These are phyloP conservation scores for Biscutella laevigata DNA, from an alignment of 441 rosid genomes.

Conservation along the genomic window DNA sequence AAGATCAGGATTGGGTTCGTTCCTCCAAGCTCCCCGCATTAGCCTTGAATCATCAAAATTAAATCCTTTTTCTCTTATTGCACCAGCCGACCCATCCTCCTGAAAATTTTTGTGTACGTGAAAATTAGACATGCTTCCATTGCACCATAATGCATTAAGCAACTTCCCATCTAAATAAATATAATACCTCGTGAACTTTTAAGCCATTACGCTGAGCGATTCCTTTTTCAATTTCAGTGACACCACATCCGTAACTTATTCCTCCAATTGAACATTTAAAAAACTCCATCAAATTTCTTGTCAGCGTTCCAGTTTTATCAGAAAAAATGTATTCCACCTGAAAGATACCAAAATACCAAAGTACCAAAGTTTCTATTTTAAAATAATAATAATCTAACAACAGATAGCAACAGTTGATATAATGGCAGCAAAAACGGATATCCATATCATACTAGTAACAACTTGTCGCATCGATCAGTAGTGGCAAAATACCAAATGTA, in stretches of 20 bases:
- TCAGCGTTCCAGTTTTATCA: conserved; percentile 98
- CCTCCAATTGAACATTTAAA: conserved; percentile 99
- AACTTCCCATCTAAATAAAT: conserved; percentile 15
- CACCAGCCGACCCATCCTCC: conserved; percentile 41
- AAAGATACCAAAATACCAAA: conserved; percentile 23
- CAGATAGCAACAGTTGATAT: background rate
- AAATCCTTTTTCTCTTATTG: conserved; percentile 76
- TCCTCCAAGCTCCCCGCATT: conserved; percentile 97
- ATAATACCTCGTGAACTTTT: conserved; percentile 55
- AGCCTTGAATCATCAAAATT: conserved; percentile 92
- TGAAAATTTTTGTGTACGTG: conserved; percentile 59
- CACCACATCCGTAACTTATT: conserved; percentile 84
- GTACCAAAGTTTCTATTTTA: too few relatives aligned
- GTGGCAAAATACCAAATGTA: conserved; percentile 1
- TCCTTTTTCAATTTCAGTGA: conserved; percentile 91
- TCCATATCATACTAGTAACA: conserved; percentile 6
- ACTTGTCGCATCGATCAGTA: background rate
- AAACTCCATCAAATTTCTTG: conserved; percentile 98
- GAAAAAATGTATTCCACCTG: conserved; percentile 98
- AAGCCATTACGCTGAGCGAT: conserved; percentile 65
- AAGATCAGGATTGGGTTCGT: conserved; percentile 78
- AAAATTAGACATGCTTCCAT: conserved; percentile 77
- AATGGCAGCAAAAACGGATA: conserved; percentile 1
- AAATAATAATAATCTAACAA: too few relatives aligned
- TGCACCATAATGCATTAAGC: conserved; percentile 26